Base-by-base conservation (phyloP, 352 stramenopile genomes). In the Phytopythium litorale region DNA sequence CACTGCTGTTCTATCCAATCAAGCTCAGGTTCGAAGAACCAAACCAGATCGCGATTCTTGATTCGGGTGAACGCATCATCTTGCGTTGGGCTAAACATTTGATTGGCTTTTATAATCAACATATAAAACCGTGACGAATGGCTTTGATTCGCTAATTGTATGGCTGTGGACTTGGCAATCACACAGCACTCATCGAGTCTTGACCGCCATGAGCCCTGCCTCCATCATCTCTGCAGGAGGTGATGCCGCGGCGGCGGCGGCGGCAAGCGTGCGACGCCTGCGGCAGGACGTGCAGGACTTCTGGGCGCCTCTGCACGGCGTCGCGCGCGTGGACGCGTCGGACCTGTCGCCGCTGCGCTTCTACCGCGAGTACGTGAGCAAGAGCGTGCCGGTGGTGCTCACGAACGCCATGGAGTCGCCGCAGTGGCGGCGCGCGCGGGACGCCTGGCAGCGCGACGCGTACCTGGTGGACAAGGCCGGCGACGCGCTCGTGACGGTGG, bases 301-400 rank as follows among this genome's bases (percentile, higher is more conserved):
- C 45, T 94, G 85, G 85, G 67, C 76, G 51, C 83, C 85, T 30
- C 64, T 89, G 53, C 67, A 75, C n/a, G 65, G 56, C 4, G 56
- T 94, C 25, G 58, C 68, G 35, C 78, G 79, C 37, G 71, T 90
- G 16, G 79, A 90, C 49, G 76, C 75, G 6, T 65, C 61, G 0
- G 30, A 25, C 4, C 66, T 91, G 0, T 70, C 78, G 6, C 64
- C 81, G 21, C 58, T 92, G 21, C 63, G 79, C 58, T 93, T 95
- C 65, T 79, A 91, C 63, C 84, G 82, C 25, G 67, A 88, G 25
- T 95, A 77, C 30, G 82, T 93, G 63, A 89, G 75, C 70, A 83
- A 81, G 46, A 93, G 75, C 70, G 82, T 92, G 43, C 86, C 86
- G 0, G 81, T 92, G 23, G 74, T 95, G 43, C 75, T 95, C 25